Evolutionary conservation across 192 early-diverging fungal genomes (phyloP), one percentile per base, ranked within the genome.

Genomic region (Coemansia sp.): DNA sequence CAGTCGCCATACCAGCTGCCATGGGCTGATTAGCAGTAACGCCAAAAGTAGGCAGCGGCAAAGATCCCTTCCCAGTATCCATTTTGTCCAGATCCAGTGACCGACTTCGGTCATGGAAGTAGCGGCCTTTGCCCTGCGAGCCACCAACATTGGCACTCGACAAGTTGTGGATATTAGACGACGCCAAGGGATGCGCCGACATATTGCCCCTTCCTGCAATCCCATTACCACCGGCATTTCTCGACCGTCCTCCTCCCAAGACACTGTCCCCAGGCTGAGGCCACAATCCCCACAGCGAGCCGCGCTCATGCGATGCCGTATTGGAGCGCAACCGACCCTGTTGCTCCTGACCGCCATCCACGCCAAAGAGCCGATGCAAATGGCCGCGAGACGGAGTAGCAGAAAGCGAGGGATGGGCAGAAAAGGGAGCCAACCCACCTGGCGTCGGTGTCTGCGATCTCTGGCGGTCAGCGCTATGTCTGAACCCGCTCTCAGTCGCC

Each of bases 231-330:
- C 24, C 55, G 14, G 6, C 3, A 23, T 38, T 20, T 9, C 59
- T 60, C 14, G 9, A 8, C 20, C 56, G 9, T n/a, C 34, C 33
- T 58, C 56, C 56, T 35, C 56, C 59, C 21, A 7, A 26, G 20
- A 21, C 48, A 26, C 10, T 21, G 23, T 50, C 48, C 2, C 23
- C 23, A 1, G 48, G 23, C 38, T 66, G 59, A 14, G 63, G 39
- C 73, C 73, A 75, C 36, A 75, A 50, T 5, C 73, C 53, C 73
- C 73, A 75, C 20, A 75, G 67, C 14, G 73, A 59, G 34, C 63
- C 53, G 24, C 73, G 73, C 11, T 75, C 73, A 26, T 60, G 38
- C 13, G 66, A 57, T 11, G 65, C 40, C 8, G 67, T 70, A 59
- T 61, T 75, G 7, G 73, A 64, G 5, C 67, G 61, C 33, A 60